Percentiles rank a stretch among this genome's conserved stretches.
Evolutionary conservation across 2,329 filamentous ascomycete genomes (phyloP).

Genomic region (Penicillium nordicum): DNA sequence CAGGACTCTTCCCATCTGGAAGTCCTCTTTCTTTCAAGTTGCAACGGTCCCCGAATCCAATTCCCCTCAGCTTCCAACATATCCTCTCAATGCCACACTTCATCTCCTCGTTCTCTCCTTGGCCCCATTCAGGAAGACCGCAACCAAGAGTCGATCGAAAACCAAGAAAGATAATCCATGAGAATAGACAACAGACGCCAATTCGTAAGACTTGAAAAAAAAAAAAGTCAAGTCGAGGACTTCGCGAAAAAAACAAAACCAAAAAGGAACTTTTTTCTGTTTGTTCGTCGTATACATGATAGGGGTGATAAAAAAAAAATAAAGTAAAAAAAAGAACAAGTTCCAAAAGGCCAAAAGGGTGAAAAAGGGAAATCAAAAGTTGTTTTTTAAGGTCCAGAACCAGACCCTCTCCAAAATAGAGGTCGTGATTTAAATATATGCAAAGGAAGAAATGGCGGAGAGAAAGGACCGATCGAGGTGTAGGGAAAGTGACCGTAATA

Average conservation of each 20-base stretch:
- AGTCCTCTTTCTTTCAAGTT: conserved; percentile 18
- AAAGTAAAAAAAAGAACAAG: conserved; percentile 30
- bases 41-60: conserved; percentile 13
- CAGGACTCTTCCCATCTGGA: conserved; percentile 21
- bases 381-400: neutral
- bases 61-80: conserved; percentile 28
- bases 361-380: conserved; percentile 22
- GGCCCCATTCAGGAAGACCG: conserved; percentile 30
- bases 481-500: conserved; percentile 31
- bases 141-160: conserved; percentile 28
- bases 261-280: conserved; percentile 27
- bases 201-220: conserved; percentile 40
- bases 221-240: conserved; percentile 32
- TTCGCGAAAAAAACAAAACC: conserved; percentile 33
- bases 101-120: conserved; percentile 35
- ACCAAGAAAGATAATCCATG: conserved; percentile 34
- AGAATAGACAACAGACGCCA: conserved; percentile 41
- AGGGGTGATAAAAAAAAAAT: conserved; percentile 20
- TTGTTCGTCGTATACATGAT: conserved; percentile 45
- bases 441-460: conserved; percentile 33
- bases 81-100: conserved; percentile 24
- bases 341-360: conserved; percentile 22
- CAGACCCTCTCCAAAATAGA: conserved; percentile 18
- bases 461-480: conserved; percentile 23
- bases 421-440: conserved; percentile 36